Percentiles rank a stretch among this genome's conserved stretches.
These are phyloP conservation scores for Tilletia indica DNA, from an alignment of 1,284 basidiomycete species.

Conservation along the genomic window DNA sequence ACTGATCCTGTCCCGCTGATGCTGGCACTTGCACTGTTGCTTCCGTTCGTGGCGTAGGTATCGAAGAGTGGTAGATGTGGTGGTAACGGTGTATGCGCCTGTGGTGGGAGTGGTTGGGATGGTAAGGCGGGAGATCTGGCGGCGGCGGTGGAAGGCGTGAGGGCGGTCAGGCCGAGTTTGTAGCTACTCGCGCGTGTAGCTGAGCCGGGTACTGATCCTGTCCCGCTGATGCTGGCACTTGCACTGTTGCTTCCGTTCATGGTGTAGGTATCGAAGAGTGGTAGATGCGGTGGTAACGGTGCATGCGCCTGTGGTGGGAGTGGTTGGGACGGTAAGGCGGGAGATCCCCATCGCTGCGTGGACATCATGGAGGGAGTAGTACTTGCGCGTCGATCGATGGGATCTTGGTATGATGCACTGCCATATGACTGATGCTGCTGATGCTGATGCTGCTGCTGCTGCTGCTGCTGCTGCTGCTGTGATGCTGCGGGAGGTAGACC, in stretches of 20 bases:
- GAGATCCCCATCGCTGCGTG: conserved; percentile 22
- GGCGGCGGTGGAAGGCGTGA: conserved; percentile 4
- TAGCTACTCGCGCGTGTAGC: background rate
- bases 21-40: conserved; percentile 21
- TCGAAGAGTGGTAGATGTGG: background rate
- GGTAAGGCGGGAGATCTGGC: conserved; percentile 17
- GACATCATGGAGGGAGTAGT: conserved; percentile 23
- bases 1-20: conserved; percentile 18
- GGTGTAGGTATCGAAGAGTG: conserved; percentile 16
- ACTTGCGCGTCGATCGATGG: conserved; percentile 26
- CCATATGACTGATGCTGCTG: background rate
- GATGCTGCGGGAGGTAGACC: background rate
- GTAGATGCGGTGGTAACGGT: background rate
- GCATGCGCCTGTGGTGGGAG: background rate
- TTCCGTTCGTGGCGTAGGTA: conserved; percentile 17
- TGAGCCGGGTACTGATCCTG: conserved; percentile 19
- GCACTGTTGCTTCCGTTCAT: background rate
- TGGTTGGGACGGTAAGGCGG: conserved; percentile 18
- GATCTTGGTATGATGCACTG: conserved; percentile 7
- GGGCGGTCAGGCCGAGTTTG: background rate
- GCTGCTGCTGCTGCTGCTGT: too few relatives aligned
- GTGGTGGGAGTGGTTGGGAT: conserved; percentile 6
- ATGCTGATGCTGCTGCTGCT: background rate
- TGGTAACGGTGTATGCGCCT: background rate
- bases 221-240: background rate